These are phyloP conservation scores for Phytophthora tentaculata DNA, from an alignment of 352 stramenopile species.

Conservation along the genomic window DNA sequence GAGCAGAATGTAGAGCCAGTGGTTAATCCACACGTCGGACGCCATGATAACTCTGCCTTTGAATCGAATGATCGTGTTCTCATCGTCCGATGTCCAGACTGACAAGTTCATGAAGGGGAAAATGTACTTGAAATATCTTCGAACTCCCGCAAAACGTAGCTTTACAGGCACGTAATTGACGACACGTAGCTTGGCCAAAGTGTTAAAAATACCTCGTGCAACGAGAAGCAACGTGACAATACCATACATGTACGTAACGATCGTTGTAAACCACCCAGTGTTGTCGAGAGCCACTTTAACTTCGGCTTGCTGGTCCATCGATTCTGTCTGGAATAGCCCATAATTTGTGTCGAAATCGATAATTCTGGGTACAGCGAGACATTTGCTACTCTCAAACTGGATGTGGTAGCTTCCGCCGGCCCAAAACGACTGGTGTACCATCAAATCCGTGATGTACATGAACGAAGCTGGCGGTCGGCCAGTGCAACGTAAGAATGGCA, in stretches of 20 bases:
- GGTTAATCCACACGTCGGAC: conserved; percentile 72
- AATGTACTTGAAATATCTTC: conserved; percentile 44
- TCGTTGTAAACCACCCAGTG: conserved; percentile 45
- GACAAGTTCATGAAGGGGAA: conserved; percentile 54
- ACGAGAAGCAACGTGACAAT: conserved; percentile 61
- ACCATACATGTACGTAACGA: conserved; percentile 51
- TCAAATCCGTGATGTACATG: conserved; percentile 64
- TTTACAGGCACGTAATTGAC: conserved; percentile 53
- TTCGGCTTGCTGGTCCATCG: conserved; percentile 44
- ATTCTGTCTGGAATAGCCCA: conserved; percentile 54
- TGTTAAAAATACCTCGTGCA: conserved; percentile 52
- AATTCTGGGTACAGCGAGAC: conserved; percentile 47
- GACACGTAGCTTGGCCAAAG: conserved; percentile 41
- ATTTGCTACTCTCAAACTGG: conserved; percentile 66
- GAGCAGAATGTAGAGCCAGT: conserved; percentile 69
- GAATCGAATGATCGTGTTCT: conserved; percentile 52
- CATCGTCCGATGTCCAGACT: conserved; percentile 42
- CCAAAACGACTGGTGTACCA: conserved; percentile 67
- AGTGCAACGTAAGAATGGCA: conserved; percentile 57
- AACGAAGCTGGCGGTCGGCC: conserved; percentile 48
- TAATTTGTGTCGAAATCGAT: conserved; percentile 48
- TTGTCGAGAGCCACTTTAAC: conserved; percentile 54
- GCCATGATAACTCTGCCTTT: conserved; percentile 59
- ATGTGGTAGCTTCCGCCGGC: conserved; percentile 54
- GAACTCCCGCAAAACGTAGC: conserved; percentile 42